Evolutionary conservation across 371 early-diverging fungal genomes (phyloP), one percentile per base, ranked within the genome.

Genomic region (Coemansia sp.): DNA sequence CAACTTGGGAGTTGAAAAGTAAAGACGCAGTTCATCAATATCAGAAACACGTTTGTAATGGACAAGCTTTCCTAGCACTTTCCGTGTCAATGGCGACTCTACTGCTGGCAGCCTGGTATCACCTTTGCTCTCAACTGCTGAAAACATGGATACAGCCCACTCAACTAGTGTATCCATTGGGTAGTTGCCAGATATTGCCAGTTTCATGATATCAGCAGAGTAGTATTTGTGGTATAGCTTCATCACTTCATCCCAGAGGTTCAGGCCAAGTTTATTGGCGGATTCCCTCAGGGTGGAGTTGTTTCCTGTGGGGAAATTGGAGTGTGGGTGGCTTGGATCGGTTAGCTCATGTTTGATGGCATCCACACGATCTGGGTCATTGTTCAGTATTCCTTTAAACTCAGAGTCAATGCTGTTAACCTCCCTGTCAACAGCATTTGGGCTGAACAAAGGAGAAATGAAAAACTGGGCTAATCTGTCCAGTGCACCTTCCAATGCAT

Each of bases 401-500:
- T 98, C 98, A 0, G 94, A 92, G 77, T 98, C 95, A 3, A 98
- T 93, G 0, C 95, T 94, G n/a, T 85, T 83, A 32, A 96, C 68
- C 77, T 96, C 97, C 26, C 93, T 84, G 52, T 95, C 93, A 10
- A 91, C 91, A 68, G 92, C 86, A 43, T 84, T 85, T 1, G 87
- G 87, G 41, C 86, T 83, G 67, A 98, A 92, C 34, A 93, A 77
- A 5, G 97, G 94, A 4, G 85, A 73, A 42, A 92, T 89, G 67
- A 96, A 96, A 75, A 95, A 95, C 63, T 90, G 92, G 0, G 95
- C 86, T 59, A 96, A 93, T 48, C 94, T 83, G 79, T 98, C 95
- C 51, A 98, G 79, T 9, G 94, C 94, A 39, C 93, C 93, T 62
- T 93, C 93, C 38, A 99, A 79, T 62, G 85, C 79, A 48, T 86